phyloP scores from a whole-genome alignment of 768 basidiomycete genomes.

The Amanita pallidorosea region DNA sequence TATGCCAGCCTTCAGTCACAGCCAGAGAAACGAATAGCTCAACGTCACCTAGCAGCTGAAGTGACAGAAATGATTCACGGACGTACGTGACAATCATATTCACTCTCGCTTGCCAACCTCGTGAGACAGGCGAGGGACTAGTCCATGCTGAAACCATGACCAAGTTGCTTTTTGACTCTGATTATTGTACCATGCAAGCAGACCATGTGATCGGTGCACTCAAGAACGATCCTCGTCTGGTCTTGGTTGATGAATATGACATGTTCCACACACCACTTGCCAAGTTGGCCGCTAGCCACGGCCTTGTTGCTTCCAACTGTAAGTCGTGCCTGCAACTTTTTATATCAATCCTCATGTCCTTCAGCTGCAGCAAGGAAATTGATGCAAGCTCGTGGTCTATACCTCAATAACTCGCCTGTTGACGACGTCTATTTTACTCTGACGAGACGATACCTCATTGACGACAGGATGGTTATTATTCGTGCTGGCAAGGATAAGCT shows the following conservation, averaged over 20 bases:
- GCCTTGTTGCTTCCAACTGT: conserved; percentile 58
- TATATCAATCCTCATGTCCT: not conserved
- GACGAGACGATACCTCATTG: conserved; percentile 39
- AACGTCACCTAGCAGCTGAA: conserved; percentile 38
- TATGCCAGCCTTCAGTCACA: conserved; percentile 14
- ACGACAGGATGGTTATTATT: conserved; percentile 49
- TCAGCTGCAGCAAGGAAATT: conserved; percentile 58
- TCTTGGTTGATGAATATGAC: conserved; percentile 36
- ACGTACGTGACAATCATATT: conserved; percentile 14
- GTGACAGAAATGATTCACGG: conserved; percentile 43
- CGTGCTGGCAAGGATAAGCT: conserved; percentile 70
- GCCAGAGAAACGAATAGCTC: conserved; percentile 36
- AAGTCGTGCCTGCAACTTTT: conserved; percentile 12
- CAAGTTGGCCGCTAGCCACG: conserved; percentile 50
- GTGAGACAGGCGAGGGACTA: conserved; percentile 25
- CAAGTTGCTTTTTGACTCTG: conserved; percentile 31
- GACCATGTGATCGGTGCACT: conserved; percentile 53
- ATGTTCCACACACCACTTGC: conserved; percentile 42
- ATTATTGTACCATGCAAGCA: conserved; percentile 37
- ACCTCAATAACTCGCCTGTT: conserved; percentile 56
- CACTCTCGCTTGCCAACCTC: conserved; percentile 1
- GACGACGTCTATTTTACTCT: conserved; percentile 37
- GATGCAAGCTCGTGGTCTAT: conserved; percentile 55
- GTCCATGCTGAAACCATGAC: conserved; percentile 31
- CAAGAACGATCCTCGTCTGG: conserved; percentile 53